These are phyloP conservation scores for Babesia sp. DNA, from an alignment of 169 alveolate species.

Conservation along the genomic window DNA sequence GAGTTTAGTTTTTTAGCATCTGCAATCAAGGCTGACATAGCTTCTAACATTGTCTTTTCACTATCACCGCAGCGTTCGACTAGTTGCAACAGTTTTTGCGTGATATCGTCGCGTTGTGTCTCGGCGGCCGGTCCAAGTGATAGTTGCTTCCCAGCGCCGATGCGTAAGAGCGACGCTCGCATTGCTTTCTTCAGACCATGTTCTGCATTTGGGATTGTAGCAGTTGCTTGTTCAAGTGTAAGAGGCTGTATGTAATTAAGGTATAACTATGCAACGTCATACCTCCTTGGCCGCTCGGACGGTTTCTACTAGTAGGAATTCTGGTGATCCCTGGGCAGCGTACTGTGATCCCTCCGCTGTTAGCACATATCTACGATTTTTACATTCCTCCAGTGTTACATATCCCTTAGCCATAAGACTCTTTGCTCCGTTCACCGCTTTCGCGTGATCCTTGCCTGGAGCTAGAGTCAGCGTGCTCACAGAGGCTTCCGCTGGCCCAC, in stretches of 20 bases:
- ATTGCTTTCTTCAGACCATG: constrained; percentile 39
- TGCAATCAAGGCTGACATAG: constrained; percentile 3
- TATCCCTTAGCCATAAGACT: constrained; percentile 76
- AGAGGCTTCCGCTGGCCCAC: constrained; percentile 25
- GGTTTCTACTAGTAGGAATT: constrained; percentile 63
- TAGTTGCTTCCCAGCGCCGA: constrained; percentile 29
- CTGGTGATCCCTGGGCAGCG: constrained; percentile 77
- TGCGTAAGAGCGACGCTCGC: constrained; percentile 26
- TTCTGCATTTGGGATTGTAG: constrained; percentile 17
- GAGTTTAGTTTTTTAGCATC: constrained; percentile 41
- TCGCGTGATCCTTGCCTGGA: constrained; percentile 71
- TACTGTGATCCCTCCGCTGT: constrained; percentile 76
- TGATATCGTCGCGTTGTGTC: constrained; percentile 15
- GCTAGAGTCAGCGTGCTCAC: constrained; percentile 53
- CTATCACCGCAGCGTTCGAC: constrained; percentile 16
- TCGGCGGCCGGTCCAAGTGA: constrained; percentile 29
- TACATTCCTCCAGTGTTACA: constrained; percentile 67
- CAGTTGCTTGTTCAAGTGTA: constrained; percentile 16
- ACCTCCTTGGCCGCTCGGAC: constrained; percentile 43
- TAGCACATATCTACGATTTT: constrained; percentile 53
- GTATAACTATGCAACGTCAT: constrained; percentile 7
- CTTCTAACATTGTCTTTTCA: constrained; percentile 21
- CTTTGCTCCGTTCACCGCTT: constrained; percentile 75
- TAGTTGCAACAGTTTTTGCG: constrained; percentile 20
- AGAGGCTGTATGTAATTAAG: not conserved